Conservation (phyloP, 2,329 filamentous ascomycete species). For the Ophiocordyceps camponoti-rufipedis region DNA sequence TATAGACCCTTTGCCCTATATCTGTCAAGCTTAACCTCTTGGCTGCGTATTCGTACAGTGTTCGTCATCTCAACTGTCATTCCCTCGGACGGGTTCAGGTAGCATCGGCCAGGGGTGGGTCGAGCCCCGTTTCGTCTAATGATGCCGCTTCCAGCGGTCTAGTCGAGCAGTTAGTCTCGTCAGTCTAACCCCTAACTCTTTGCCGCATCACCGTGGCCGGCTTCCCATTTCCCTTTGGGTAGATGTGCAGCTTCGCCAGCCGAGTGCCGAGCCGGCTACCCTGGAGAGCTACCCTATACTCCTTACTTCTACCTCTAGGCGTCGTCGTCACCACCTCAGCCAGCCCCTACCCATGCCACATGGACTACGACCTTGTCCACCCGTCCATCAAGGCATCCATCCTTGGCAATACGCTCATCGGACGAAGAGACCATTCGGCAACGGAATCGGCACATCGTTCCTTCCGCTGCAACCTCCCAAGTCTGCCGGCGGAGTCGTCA, state of each 20-base stretch:
- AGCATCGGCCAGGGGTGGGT: background rate
- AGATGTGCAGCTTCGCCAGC: background rate
- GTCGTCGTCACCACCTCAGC: background rate
- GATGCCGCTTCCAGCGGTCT: background rate
- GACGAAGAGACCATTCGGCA: too few species aligned
- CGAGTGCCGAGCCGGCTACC: background rate
- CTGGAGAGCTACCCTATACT: background rate
- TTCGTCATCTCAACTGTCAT: background rate
- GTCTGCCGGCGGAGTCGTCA: too few species aligned
- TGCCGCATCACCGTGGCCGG: background rate
- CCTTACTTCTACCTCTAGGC: background rate
- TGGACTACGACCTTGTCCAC: background rate
- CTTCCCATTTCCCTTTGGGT: background rate
- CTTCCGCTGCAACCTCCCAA: too few species aligned
- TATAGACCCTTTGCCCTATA: too few species aligned
- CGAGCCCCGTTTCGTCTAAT: background rate
- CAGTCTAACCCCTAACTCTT: background rate
- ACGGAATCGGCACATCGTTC: too few species aligned
- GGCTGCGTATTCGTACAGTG: background rate
- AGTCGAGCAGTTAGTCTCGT: background rate
- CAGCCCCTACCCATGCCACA: background rate
- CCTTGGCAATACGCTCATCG: too few species aligned
- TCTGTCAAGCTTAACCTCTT: too few species aligned
- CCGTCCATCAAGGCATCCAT: too few species aligned
- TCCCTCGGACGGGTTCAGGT: too few species aligned